Evolutionary conservation across 768 basidiomycete genomes (phyloP).

Genomic region (Mycena leptocephala): DNA sequence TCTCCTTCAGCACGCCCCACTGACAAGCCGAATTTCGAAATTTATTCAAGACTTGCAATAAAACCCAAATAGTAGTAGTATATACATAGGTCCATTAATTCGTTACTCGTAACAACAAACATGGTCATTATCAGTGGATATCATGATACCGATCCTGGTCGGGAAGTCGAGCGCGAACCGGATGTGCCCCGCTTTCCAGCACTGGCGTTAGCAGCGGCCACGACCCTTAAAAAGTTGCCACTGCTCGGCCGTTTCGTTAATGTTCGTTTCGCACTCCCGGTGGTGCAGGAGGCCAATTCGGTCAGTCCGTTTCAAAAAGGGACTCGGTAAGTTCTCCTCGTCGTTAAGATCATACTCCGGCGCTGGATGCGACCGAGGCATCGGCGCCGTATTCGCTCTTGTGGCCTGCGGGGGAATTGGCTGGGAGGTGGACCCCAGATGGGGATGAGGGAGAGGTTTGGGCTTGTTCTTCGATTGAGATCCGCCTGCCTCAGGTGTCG

Average conservation of each 20-base stretch:
- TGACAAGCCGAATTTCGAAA: too few species aligned
- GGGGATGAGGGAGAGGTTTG: constrained; percentile 64
- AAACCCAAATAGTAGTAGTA: too few species aligned
- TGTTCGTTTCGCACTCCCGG: constrained; percentile 13
- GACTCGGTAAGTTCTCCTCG: constrained; percentile 90
- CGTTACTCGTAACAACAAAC: constrained; percentile 27
- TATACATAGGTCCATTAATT: constrained; percentile 14
- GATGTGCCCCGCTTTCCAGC: constrained; percentile 33
- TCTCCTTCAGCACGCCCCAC: too few species aligned
- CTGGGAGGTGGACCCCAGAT: constrained; percentile 47
- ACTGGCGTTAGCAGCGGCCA: constrained; percentile 37
- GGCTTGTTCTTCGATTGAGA: constrained; percentile 43
- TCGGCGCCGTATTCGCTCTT: constrained; percentile 43
- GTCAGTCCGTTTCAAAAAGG: constrained; percentile 77
- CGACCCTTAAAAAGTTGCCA: constrained; percentile 34
- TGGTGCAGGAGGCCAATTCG: constrained; percentile 22
- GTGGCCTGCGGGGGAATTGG: constrained; percentile 27
- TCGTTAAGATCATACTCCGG: constrained; percentile 80
- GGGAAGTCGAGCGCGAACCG: constrained; percentile 26
- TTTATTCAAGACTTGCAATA: too few species aligned
- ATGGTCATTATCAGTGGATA: constrained; percentile 14
- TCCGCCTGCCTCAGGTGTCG: constrained; percentile 28
- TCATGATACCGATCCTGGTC: constrained; percentile 31
- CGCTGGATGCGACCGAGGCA: constrained; percentile 47
- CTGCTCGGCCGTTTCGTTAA: constrained; percentile 35